Evolutionary conservation across 2,329 filamentous ascomycete species (phyloP).

Genomic region (Neofusicoccum laricinum): DNA sequence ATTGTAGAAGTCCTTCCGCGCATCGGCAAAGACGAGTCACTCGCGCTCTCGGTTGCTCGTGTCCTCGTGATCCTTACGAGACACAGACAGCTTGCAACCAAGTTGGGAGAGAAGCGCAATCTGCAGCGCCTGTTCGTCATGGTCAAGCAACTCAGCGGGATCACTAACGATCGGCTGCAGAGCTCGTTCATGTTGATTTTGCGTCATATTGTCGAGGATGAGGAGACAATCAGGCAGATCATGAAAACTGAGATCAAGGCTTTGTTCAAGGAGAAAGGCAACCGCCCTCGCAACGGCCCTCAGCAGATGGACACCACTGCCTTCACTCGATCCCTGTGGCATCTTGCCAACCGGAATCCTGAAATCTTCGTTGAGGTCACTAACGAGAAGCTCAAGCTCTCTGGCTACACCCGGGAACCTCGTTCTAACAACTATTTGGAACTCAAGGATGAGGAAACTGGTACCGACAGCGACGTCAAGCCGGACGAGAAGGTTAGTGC

Average conservation of each 20-base stretch:
- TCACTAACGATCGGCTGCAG: constrained; percentile 72
- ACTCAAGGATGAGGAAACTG: constrained; percentile 49
- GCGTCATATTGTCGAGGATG: constrained; percentile 91
- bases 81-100: constrained; percentile 68
- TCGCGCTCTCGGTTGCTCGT: constrained; percentile 79
- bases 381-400: constrained; percentile 77
- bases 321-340: constrained; percentile 75
- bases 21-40: constrained; percentile 79
- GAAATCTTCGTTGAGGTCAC: constrained; percentile 83
- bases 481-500: not conserved
- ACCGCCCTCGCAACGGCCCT: constrained; percentile 26
- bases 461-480: constrained; percentile 14
- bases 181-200: constrained; percentile 79
- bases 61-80: constrained; percentile 87
- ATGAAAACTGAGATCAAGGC: constrained; percentile 85
- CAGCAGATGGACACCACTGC: constrained; percentile 61
- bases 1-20: constrained; percentile 82
- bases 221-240: constrained; percentile 83
- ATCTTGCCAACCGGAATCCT: constrained; percentile 76
- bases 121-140: constrained; percentile 89
- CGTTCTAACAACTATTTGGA: constrained; percentile 44
- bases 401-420: constrained; percentile 57
- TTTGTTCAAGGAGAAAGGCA: constrained; percentile 61
- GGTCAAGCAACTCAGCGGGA: constrained; percentile 84
- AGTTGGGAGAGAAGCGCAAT: constrained; percentile 82